These are phyloP conservation scores for Fusarium sp. DNA, from an alignment of 2,329 filamentous ascomycete species.

Conservation along the genomic window DNA sequence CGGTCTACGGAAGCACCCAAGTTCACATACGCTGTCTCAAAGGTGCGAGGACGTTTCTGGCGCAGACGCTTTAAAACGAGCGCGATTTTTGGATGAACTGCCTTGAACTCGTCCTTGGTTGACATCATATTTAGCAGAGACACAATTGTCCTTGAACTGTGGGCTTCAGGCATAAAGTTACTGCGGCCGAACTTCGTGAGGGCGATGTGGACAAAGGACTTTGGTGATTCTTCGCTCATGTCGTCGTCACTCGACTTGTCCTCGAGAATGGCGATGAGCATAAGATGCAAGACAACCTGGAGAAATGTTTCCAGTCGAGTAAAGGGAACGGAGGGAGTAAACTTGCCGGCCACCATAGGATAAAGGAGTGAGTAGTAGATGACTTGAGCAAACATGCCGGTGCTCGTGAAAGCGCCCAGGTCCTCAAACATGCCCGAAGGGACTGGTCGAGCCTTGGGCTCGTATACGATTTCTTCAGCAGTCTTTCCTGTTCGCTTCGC, in stretches of 20 bases:
- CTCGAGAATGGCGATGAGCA: slow-evolving; percentile 86
- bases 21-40: slow-evolving; percentile 72
- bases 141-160: slow-evolving; percentile 69
- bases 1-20: slow-evolving; percentile 77
- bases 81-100: slow-evolving; percentile 84
- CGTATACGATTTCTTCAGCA: slow-evolving; percentile 86
- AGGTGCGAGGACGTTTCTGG: slow-evolving; percentile 79
- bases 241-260: slow-evolving; percentile 71
- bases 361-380: slow-evolving; percentile 90
- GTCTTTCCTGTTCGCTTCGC: slow-evolving; percentile 87
- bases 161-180: slow-evolving; percentile 67
- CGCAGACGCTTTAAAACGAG: slow-evolving; percentile 86
- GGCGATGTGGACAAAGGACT: slow-evolving; percentile 78
- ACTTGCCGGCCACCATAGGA: slow-evolving; percentile 72
- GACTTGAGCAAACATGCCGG: slow-evolving; percentile 87
- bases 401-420: slow-evolving; percentile 82
- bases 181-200: slow-evolving; percentile 70
- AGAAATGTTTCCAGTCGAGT: slow-evolving; percentile 91
- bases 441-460: slow-evolving; percentile 83
- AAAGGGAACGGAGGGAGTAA: slow-evolving; percentile 77
- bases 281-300: slow-evolving; percentile 88
- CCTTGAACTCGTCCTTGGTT: slow-evolving; percentile 77
- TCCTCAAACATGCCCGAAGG: slow-evolving; percentile 78
- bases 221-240: slow-evolving; percentile 55
- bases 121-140: slow-evolving; percentile 70